Evolutionary conservation across 148 eudicot genomes (phyloP).

Genomic region (Camellia granthamiana): DNA sequence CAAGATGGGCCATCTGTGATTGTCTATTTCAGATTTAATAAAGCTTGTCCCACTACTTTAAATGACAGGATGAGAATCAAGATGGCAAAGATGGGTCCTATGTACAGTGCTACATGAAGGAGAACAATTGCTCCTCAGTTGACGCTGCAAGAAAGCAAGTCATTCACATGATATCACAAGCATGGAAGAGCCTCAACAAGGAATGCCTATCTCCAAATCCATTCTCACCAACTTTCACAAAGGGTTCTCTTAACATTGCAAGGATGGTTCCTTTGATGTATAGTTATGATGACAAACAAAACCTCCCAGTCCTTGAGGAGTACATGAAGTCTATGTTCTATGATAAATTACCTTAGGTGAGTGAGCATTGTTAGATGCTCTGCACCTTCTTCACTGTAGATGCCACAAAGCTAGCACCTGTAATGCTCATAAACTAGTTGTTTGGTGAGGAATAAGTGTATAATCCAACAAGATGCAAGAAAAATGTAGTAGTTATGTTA

Average conservation of each 20-base stretch:
- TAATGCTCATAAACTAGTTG: too few relatives aligned
- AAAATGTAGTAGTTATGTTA: too few relatives aligned
- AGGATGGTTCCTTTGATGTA: constrained; percentile 45
- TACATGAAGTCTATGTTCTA: constrained; percentile 24
- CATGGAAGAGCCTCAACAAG: constrained; percentile 51
- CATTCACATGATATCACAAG: constrained; percentile 32
- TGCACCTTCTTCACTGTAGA: neutral
- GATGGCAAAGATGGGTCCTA: constrained; percentile 58
- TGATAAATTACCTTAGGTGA: neutral
- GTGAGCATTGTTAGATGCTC: too few relatives aligned
- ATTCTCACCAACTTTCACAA: constrained; percentile 20
- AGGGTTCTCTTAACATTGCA: constrained; percentile 30
- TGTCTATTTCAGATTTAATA: neutral
- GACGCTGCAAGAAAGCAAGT: constrained; percentile 36
- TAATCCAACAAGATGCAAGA: too few relatives aligned
- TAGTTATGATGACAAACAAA: constrained; percentile 19
- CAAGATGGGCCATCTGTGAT: neutral
- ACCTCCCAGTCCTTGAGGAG: constrained; percentile 22
- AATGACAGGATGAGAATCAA: constrained; percentile 48
- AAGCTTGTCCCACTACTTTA: neutral
- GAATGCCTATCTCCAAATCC: constrained; percentile 24
- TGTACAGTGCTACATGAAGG: constrained; percentile 51
- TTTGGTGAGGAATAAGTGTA: too few relatives aligned
- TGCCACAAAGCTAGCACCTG: neutral
- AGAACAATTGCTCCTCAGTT: constrained; percentile 27